phyloP scores from a whole-genome alignment of 2,329 filamentous ascomycete genomes.

The Talaromyces sp. region DNA sequence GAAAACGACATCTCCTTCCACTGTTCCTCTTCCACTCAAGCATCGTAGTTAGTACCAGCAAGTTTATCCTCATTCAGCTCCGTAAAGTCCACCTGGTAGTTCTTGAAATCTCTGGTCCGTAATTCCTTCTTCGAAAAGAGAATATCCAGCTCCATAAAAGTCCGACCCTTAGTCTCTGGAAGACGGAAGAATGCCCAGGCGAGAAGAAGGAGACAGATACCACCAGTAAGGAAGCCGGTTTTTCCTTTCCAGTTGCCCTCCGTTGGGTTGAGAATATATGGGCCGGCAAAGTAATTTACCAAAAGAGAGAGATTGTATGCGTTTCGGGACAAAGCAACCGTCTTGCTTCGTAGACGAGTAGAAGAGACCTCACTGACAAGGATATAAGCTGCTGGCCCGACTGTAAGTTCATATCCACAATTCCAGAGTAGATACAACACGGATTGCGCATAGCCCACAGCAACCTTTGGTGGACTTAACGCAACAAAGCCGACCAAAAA shows the following conservation, averaged over 20 bases:
- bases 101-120: conserved; percentile 13
- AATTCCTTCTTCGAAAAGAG: conserved; percentile 59
- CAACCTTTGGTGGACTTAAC: conserved; percentile 41
- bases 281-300: conserved; percentile 41
- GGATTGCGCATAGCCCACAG: conserved; percentile 37
- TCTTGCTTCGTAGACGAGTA: conserved; percentile 46
- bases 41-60: not conserved
- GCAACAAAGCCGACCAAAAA: conserved; percentile 41
- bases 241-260: conserved; percentile 30
- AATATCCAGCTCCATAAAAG: conserved; percentile 42
- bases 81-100: conserved; percentile 7
- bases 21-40: not conserved
- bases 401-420: conserved; percentile 42
- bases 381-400: conserved; percentile 47
- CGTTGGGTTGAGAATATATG: conserved; percentile 41
- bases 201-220: conserved; percentile 20
- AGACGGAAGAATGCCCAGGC: conserved; percentile 20
- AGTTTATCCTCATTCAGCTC: conserved; percentile 6
- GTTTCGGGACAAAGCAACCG: conserved; percentile 43
- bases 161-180: conserved; percentile 36
- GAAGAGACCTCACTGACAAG: conserved; percentile 49
- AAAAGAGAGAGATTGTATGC: conserved; percentile 42
- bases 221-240: conserved; percentile 32
- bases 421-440: conserved; percentile 41
- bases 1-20: not conserved